Base-by-base conservation (phyloP, 2,329 filamentous ascomycete species). In the Xylariaceae sp. region DNA sequence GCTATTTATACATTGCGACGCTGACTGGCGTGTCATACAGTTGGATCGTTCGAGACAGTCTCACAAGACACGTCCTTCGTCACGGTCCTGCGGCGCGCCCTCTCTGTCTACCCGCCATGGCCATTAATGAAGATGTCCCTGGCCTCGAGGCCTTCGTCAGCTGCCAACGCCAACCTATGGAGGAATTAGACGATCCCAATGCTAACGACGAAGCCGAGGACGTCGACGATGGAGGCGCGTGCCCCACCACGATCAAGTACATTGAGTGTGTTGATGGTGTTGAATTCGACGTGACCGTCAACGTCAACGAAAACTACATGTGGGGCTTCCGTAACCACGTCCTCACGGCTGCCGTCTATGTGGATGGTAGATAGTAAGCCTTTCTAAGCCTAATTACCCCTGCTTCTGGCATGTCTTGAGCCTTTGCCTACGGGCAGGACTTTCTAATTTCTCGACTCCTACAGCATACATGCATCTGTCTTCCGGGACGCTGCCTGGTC, bases 261-360 rank as follows among this genome's bases (percentile, higher is more conserved):
- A 64, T 71, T 30, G 65, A 71, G 56, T 66, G 64, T 6, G 36
- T 59, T 12, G 61, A 68, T 26, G 47, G 67, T 15, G 41, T 61
- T 15, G 48, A 62, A 12, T 71, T 70, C 49, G 26, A 57, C 3
- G 37, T 70, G 26, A 18, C 30, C 3, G 12, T 63, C 13, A 30
- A 49, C 1, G 45, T 69, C 1, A 6, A 49, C 19, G 16, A 57
- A 1, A 29, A 22, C 19, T 70, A 70, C 45, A 9, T 54, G 2
- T 70, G 65, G 65, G 54, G 62, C 12, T 63, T 63, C 36, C 57
- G 53, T 10, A 48, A 62, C 6, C 56, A 66, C 19, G 19, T 51
- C 6, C 53, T 71, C 1, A 2, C 18, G 1, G 51, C 63, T 26
- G 2, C 6, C 0, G 12, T 55, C 6, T 53, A 53, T 12, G 54